These are phyloP conservation scores for Paraglomus brasilianum DNA, from an alignment of 192 early-diverging fungal genomes.

Conservation along the genomic window DNA sequence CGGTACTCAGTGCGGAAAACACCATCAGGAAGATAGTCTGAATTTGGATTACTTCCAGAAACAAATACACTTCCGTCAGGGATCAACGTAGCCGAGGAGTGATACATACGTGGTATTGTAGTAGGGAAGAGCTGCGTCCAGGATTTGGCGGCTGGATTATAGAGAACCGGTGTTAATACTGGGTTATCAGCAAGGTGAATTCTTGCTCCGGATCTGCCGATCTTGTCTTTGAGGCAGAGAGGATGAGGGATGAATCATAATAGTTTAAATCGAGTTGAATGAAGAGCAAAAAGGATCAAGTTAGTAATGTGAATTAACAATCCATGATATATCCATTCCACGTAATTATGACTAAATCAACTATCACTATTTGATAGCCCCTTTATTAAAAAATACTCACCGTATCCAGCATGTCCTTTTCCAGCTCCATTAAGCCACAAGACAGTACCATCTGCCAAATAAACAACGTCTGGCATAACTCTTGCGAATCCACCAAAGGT, in stretches of 20 bases:
- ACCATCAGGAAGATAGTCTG: slow-evolving; percentile 19
- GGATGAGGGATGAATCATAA: too few species aligned
- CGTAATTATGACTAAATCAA: too few species aligned
- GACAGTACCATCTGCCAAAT: slow-evolving; percentile 53
- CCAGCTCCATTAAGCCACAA: slow-evolving; percentile 62
- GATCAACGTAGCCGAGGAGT: slow-evolving; percentile 51
- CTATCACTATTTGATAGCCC: background rate
- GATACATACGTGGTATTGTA: slow-evolving; percentile 58
- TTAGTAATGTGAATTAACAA: too few species aligned
- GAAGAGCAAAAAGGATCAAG: too few species aligned
- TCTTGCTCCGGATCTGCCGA: too few species aligned
- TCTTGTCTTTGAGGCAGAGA: too few species aligned
- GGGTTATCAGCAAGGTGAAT: slow-evolving; percentile 42
- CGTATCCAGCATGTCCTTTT: slow-evolving; percentile 54
- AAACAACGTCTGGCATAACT: slow-evolving; percentile 51
- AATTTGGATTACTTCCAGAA: slow-evolving; percentile 44
- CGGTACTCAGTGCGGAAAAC: slow-evolving; percentile 54
- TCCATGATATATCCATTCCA: too few species aligned
- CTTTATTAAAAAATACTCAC: background rate
- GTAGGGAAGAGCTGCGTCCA: slow-evolving; percentile 33
- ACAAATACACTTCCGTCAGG: slow-evolving; percentile 47
- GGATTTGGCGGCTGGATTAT: slow-evolving; percentile 45
- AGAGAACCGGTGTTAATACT: slow-evolving; percentile 49
- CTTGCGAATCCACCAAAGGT: slow-evolving; percentile 41
- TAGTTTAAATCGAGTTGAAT: too few species aligned